phyloP scores from a whole-genome alignment of 257 asterid genomes.

The Lycium ferocissimum region DNA sequence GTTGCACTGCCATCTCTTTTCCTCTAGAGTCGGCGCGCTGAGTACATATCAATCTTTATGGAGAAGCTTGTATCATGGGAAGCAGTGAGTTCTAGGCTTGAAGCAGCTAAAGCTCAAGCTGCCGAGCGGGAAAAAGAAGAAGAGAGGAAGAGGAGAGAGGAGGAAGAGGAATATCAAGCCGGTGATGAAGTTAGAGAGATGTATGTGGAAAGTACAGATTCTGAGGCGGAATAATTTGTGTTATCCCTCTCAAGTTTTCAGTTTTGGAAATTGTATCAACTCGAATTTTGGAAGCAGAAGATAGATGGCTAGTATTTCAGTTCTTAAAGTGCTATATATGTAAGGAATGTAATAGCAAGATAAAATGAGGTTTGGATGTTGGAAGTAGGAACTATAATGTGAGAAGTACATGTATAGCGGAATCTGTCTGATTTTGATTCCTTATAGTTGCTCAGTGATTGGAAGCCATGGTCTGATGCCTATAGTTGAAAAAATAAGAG shows the following conservation, averaged over 20 bases:
- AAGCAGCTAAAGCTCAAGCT: slow-evolving; percentile 70
- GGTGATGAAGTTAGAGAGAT: slow-evolving; percentile 47
- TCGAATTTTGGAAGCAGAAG: not conserved
- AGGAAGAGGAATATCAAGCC: slow-evolving; percentile 42
- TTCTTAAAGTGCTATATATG: not conserved
- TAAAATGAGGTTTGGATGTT: not conserved
- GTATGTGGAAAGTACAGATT: slow-evolving; percentile 51
- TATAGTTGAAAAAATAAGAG: not conserved
- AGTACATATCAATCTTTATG: slow-evolving; percentile 76
- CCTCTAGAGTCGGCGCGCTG: slow-evolving; percentile 78
- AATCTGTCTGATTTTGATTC: not conserved
- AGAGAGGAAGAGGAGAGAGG: slow-evolving; percentile 43
- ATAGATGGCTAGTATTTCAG: not conserved
- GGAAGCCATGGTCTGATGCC: not conserved
- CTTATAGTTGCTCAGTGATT: not conserved
- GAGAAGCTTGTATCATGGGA: slow-evolving; percentile 98
- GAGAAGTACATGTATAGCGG: not conserved
- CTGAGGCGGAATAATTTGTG: slow-evolving; percentile 51
- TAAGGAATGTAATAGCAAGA: not conserved
- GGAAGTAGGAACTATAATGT: not conserved
- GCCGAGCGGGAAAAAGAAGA: slow-evolving; percentile 67
- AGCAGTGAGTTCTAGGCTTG: slow-evolving; percentile 83
- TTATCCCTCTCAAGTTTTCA: not conserved
- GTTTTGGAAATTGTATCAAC: not conserved
- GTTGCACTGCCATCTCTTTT: slow-evolving; percentile 9